Evolutionary conservation across 768 basidiomycete species (phyloP).

Genomic region (Hygrophorus pudorinus): DNA sequence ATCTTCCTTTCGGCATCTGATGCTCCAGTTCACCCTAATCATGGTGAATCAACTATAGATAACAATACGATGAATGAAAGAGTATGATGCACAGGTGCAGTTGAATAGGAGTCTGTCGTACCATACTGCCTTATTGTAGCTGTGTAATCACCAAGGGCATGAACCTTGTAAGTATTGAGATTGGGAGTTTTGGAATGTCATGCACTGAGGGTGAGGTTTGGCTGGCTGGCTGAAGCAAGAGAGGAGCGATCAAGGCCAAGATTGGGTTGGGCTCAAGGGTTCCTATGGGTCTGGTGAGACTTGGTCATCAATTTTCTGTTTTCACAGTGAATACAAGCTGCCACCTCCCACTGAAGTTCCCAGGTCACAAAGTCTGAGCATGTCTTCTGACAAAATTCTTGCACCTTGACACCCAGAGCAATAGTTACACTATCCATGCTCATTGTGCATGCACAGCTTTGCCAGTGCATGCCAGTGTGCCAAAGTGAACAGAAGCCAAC

Average conservation of each 20-base stretch:
- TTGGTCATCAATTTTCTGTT: constrained; percentile 4
- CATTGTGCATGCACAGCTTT: constrained; percentile 16
- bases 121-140: constrained; percentile 3
- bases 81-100: constrained; percentile 2
- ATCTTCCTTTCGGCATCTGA: constrained; percentile 18
- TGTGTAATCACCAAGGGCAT: constrained; percentile 8
- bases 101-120: constrained; percentile 6
- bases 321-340: constrained; percentile 9
- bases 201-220: constrained; percentile 13
- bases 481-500: constrained; percentile 9
- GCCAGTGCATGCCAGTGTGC: too few species aligned
- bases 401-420: constrained; percentile 6
- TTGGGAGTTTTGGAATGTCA: neutral
- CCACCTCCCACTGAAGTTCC: constrained; percentile 14
- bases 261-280: neutral
- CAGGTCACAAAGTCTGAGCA: constrained; percentile 11
- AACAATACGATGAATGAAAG: neutral
- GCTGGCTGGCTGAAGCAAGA: constrained; percentile 9
- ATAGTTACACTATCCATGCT: constrained; percentile 9
- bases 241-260: neutral
- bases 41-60: neutral
- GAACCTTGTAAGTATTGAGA: constrained; percentile 4
- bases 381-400: constrained; percentile 10
- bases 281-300: neutral
- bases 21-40: constrained; percentile 30